Evolutionary conservation across 2,329 filamentous ascomycete species (phyloP).

Genomic region (Aspergillus sp.): DNA sequence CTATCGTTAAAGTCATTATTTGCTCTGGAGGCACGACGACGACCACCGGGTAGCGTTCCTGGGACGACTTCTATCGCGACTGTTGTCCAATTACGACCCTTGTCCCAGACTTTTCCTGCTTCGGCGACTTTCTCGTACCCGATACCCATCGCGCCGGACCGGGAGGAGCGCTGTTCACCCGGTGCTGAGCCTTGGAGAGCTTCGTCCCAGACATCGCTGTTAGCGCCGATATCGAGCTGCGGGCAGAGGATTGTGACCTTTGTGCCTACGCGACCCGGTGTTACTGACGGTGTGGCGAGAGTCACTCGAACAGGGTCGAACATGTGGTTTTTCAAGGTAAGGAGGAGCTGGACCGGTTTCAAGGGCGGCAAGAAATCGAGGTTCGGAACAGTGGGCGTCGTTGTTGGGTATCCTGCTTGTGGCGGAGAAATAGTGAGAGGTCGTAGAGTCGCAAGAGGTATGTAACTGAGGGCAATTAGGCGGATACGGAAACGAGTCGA

Average conservation of each 20-base stretch:
- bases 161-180: conserved; percentile 34
- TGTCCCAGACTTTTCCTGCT: conserved; percentile 93
- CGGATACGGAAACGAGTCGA: conserved; percentile 90
- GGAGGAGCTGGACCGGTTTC: conserved; percentile 65
- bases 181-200: conserved; percentile 56
- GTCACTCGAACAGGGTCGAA: conserved; percentile 86
- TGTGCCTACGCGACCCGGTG: conserved; percentile 67
- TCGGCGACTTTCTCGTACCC: conserved; percentile 56
- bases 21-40: neutral
- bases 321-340: conserved; percentile 88
- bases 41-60: conserved; percentile 31
- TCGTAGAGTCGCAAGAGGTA: conserved; percentile 66
- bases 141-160: conserved; percentile 31
- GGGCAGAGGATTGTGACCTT: conserved; percentile 90
- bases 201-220: conserved; percentile 91
- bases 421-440: conserved; percentile 46
- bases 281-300: conserved; percentile 73
- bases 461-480: conserved; percentile 78
- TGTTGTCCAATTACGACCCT: conserved; percentile 87
- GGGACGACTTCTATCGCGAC: conserved; percentile 88
- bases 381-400: conserved; percentile 25
- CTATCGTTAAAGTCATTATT: neutral
- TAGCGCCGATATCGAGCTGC: conserved; percentile 87
- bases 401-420: conserved; percentile 18
- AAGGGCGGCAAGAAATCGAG: conserved; percentile 44